A percentile compares a stretch with the other conserved stretches of the same genome.
These are phyloP conservation scores for Magnaporthiopsis incrustans DNA, from an alignment of 2,329 filamentous ascomycete species.

Conservation along the genomic window DNA sequence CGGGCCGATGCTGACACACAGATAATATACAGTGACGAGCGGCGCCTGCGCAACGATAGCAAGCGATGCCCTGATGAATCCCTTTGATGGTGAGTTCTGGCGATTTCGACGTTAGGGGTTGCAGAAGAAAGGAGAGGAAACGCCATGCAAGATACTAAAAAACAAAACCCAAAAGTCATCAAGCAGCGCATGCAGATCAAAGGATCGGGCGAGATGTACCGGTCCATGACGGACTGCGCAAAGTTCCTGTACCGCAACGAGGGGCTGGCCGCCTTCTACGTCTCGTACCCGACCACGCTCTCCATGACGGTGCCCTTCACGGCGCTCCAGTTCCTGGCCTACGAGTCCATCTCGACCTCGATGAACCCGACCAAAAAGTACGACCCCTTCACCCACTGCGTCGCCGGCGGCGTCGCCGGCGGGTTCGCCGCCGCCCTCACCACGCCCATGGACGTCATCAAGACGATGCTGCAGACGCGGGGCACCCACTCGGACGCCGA, in stretches of 20 bases:
- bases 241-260: slow-evolving; percentile 80
- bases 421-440: slow-evolving; percentile 90
- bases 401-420: slow-evolving; percentile 85
- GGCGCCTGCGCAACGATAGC: slow-evolving; percentile 94
- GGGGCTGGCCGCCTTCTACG: slow-evolving; percentile 87
- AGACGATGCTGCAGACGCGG: slow-evolving; percentile 91
- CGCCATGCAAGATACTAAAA: not conserved
- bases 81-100: slow-evolving; percentile 76
- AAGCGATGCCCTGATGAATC: slow-evolving; percentile 98
- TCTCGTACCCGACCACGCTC: slow-evolving; percentile 95
- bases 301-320: slow-evolving; percentile 99
- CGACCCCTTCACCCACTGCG: slow-evolving; percentile 88
- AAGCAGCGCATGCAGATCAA: slow-evolving; percentile 99
- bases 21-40: slow-evolving; percentile 50
- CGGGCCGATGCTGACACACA: not conserved
- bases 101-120: not conserved
- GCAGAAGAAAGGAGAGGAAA: not conserved
- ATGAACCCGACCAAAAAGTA: slow-evolving; percentile 85
- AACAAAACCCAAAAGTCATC: slow-evolving; percentile 57
- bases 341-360: slow-evolving; percentile 89
- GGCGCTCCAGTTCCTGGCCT: slow-evolving; percentile 92
- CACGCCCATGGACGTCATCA: slow-evolving; percentile 95
- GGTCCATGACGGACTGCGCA: slow-evolving; percentile 79
- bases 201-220: slow-evolving; percentile 80
- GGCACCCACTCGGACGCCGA: slow-evolving; percentile 73